Evolutionary conservation across 2,329 filamentous ascomycete species (phyloP), one percentile per base, ranked within the genome.

Genomic region (Aurifilum marmelostoma): DNA sequence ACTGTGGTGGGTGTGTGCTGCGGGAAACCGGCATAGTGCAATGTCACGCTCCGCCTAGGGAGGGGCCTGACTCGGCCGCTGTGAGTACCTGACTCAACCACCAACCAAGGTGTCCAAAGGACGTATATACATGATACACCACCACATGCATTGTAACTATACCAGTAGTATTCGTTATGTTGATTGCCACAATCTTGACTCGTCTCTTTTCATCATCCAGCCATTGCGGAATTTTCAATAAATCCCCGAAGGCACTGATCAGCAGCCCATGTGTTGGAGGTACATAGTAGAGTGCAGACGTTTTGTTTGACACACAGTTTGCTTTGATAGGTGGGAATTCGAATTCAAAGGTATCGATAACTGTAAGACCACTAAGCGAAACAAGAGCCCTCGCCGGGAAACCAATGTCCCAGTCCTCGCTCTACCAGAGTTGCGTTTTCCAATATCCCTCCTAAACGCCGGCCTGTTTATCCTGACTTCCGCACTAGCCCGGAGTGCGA

Each of bases 381-480:
- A 61, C 12, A 37, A n/a, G 12, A n/a, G n/a, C 8, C 37, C 32
- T 2, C 32, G 12, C 59, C n/a, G 21, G 59, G 43, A 47, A 39
- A 39, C 4, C 59, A 43, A 37, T 62, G 7, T 62, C 18, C 61
- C 41, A 24, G 6, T 14, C 24, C 27, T 32, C 32, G n/a, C n/a
- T 63, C 61, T 63, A 63, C 41, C 37, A 32, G 39, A 63, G 27
- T 62, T 27, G 59, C 37, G 60, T 39, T 54, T 65, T 21, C 64
- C 50, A 64, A 34, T 34, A 43, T n/a, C n/a, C n/a, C n/a, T n/a
- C 63, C 64, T 47, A 21, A 60, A 66, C 64, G 64, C 64, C 64
- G 43, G 41, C 37, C n/a, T 65, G 16, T 24, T 56, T 43, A 21
- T 34, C 34, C 34, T 32, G 21, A 14, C 21, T 29, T n/a, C n/a